Evolutionary conservation across 176 grass and related monocot genomes (phyloP).

Genomic region (Rhynchospora tenuis): DNA sequence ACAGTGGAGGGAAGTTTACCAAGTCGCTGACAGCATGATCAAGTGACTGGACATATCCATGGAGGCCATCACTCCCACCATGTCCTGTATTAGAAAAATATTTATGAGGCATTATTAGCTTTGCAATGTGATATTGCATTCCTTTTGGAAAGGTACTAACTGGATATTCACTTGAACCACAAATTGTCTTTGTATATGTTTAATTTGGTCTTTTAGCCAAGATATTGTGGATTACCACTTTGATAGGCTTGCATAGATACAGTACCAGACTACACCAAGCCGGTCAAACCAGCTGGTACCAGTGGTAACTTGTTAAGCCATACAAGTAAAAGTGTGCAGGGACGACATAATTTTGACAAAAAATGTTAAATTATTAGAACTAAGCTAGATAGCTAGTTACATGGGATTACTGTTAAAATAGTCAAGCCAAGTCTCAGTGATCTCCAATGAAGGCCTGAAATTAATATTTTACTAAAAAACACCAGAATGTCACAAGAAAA

Average conservation of each 20-base stretch:
- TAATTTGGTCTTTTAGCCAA: not conserved
- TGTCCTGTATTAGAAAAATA: constrained; percentile 49
- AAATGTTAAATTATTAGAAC: not conserved
- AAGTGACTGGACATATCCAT: constrained; percentile 93
- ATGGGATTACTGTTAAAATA: not conserved
- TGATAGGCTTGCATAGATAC: not conserved
- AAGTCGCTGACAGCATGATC: constrained; percentile 68
- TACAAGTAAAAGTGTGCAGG: not conserved
- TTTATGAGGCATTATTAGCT: not conserved
- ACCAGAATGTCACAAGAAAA: not conserved
- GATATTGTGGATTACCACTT: not conserved
- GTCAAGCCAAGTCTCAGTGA: constrained; percentile 15
- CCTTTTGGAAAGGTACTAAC: not conserved
- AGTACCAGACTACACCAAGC: not conserved
- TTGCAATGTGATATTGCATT: not conserved
- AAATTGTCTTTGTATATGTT: not conserved
- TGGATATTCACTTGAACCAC: too few species aligned
- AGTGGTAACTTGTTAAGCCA: not conserved
- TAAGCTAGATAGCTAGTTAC: not conserved
- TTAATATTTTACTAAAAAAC: not conserved
- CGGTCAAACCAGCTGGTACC: not conserved
- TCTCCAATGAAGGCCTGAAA: constrained; percentile 13
- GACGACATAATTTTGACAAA: not conserved
- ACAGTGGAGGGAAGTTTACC: constrained; percentile 34
- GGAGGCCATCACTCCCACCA: constrained; percentile 80